A percentile compares a stretch with the other conserved stretches of the same genome.
Conservation (phyloP, 306 rosid genomes). For the Gastrolobium bilobum region DNA sequence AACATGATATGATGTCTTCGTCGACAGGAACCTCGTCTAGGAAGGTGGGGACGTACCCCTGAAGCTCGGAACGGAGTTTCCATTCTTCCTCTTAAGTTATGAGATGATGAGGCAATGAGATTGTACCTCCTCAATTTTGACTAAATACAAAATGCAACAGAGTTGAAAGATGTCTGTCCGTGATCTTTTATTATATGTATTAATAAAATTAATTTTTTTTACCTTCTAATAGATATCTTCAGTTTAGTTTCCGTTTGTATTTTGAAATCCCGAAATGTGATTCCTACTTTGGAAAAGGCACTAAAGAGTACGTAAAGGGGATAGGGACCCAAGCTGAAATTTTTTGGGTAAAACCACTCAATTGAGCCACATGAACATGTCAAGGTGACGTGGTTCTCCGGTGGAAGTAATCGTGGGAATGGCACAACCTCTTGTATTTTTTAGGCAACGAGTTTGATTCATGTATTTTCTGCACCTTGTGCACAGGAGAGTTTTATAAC, state of each 20-base stretch:
- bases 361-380: background rate
- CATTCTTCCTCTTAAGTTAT: conserved; percentile 71
- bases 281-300: background rate
- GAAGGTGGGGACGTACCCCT: conserved; percentile 78
- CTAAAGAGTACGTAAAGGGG: background rate
- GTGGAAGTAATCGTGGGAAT: no score
- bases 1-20: conserved; percentile 22
- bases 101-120: conserved; percentile 48
- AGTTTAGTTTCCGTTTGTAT: background rate
- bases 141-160: conserved; percentile 45
- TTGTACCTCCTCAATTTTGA: conserved; percentile 69
- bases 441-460: no score
- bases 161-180: conserved; percentile 41
- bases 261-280: background rate
- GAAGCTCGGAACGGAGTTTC: conserved; percentile 82
- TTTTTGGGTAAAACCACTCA: background rate
- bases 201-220: conserved; percentile 27
- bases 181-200: conserved; percentile 37
- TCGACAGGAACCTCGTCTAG: conserved; percentile 91
- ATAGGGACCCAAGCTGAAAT: background rate
- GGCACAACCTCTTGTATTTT: no score
- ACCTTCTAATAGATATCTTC: background rate
- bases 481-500: no score
- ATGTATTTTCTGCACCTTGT: no score
- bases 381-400: background rate